phyloP scores from a whole-genome alignment of 148 eudicot genomes.

The Agrostemma githago region DNA sequence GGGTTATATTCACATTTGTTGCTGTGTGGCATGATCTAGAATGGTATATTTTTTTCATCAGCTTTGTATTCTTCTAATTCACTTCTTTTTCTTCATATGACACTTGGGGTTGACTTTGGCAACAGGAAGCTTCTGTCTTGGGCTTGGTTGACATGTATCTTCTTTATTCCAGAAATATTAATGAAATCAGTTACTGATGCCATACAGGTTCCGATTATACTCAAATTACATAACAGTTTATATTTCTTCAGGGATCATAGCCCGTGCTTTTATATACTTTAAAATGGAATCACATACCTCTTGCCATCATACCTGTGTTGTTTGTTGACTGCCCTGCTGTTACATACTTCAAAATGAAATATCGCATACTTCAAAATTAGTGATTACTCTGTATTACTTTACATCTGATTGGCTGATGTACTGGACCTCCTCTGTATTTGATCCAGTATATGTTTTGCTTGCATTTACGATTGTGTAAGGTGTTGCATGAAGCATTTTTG shows the following conservation, averaged over 20 bases:
- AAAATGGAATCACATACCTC: background rate
- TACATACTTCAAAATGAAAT: too few species aligned
- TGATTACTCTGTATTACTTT: too few species aligned
- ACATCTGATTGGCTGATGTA: background rate
- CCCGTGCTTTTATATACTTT: background rate
- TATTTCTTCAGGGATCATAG: background rate
- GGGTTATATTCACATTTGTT: slow-evolving; percentile 97
- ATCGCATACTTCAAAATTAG: too few species aligned
- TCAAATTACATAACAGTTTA: slow-evolving; percentile 1
- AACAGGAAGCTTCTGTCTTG: slow-evolving; percentile 96
- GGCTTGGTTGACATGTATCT: slow-evolving; percentile 97
- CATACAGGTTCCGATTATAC: slow-evolving; percentile 46
- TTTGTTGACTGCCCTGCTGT: background rate
- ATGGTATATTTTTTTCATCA: slow-evolving; percentile 45
- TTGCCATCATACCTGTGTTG: background rate
- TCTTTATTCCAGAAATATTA: slow-evolving; percentile 85
- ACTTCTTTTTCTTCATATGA: slow-evolving; percentile 6
- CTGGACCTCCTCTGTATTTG: background rate
- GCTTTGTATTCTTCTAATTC: background rate
- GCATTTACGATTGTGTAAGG: background rate
- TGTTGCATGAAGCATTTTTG: background rate
- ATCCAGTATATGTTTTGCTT: background rate
- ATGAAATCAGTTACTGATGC: slow-evolving; percentile 62
- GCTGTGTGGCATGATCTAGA: slow-evolving; percentile 99
- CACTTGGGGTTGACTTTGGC: slow-evolving; percentile 24